Conservation (phyloP, 805 yeast genomes). For the Tetrapisispora iriomotensis region DNA sequence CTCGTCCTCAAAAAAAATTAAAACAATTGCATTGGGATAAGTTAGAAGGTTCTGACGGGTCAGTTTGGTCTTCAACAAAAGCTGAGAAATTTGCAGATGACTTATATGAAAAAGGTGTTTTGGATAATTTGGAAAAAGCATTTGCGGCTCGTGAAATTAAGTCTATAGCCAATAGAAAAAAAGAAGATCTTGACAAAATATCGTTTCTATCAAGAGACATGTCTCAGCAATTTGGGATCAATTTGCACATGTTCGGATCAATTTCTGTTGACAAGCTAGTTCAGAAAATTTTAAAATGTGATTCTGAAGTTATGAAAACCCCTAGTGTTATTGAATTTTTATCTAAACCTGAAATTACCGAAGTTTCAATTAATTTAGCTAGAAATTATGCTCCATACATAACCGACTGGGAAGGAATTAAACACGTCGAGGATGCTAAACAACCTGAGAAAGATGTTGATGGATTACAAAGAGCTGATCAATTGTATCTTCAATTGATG, state of each 20-base stretch:
- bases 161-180: conserved; percentile 38
- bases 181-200: conserved; percentile 43
- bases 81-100: conserved; percentile 49
- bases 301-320: conserved; percentile 56
- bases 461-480: conserved; percentile 80
- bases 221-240: conserved; percentile 92
- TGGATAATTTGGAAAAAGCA: conserved; percentile 72
- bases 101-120: conserved; percentile 65
- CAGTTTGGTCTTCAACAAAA: conserved; percentile 73
- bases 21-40: conserved; percentile 98
- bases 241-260: conserved; percentile 66
- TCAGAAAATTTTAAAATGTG: conserved; percentile 64
- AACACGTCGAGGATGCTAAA: conserved; percentile 31
- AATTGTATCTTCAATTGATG: conserved; percentile 70
- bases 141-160: conserved; percentile 75
- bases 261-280: conserved; percentile 58
- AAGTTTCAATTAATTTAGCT: conserved; percentile 60
- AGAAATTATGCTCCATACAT: conserved; percentile 74
- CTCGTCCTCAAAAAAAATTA: conserved; percentile 65
- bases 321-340: conserved; percentile 77
- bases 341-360: conserved; percentile 62
- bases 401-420: conserved; percentile 49
- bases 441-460: conserved; percentile 60
- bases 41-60: conserved; percentile 69
- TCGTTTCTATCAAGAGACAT: conserved; percentile 72